A percentile compares a stretch with the other conserved stretches of the same genome.
Evolutionary conservation across 2,329 filamentous ascomycete genomes (phyloP).

Genomic region (Geosmithia morbida): DNA sequence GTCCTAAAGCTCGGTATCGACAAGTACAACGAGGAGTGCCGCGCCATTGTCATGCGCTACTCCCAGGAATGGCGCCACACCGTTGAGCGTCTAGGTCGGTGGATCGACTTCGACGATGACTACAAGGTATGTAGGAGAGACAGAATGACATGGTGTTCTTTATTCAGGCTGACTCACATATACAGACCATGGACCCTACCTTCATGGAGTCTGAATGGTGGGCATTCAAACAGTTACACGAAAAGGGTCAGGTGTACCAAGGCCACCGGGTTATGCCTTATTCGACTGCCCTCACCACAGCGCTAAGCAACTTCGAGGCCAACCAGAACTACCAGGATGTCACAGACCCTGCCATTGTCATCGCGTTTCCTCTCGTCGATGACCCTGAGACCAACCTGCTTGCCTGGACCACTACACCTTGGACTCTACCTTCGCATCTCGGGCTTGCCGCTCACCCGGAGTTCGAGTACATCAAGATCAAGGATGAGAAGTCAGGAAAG

Average conservation of each 20-base stretch:
- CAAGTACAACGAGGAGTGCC: slow-evolving; percentile 85
- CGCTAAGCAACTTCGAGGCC: slow-evolving; percentile 84
- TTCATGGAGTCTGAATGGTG: slow-evolving; percentile 98
- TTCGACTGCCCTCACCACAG: slow-evolving; percentile 78
- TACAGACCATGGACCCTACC: slow-evolving; percentile 74
- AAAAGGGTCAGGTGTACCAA: slow-evolving; percentile 80
- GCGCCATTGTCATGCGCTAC: slow-evolving; percentile 86
- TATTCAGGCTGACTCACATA: slow-evolving; percentile 1
- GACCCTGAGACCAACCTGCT: slow-evolving; percentile 64
- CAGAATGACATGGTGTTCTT: neutral
- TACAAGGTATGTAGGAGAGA: slow-evolving; percentile 52
- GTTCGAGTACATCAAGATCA: slow-evolving; percentile 78
- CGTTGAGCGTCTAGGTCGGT: slow-evolving; percentile 77
- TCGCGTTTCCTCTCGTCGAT: slow-evolving; percentile 71
- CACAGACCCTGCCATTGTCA: slow-evolving; percentile 78
- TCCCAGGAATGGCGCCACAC: slow-evolving; percentile 76
- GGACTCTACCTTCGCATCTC: slow-evolving; percentile 75
- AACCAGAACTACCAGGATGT: slow-evolving; percentile 92
- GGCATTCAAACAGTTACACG: slow-evolving; percentile 87
- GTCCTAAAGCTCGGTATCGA: slow-evolving; percentile 76
- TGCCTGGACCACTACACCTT: slow-evolving; percentile 80
- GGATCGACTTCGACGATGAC: slow-evolving; percentile 97
- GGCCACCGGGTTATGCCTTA: slow-evolving; percentile 92
- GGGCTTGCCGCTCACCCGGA: slow-evolving; percentile 65
- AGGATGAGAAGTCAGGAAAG: slow-evolving; percentile 69